Evolutionary conservation across 768 basidiomycete species (phyloP).

Genomic region (Podaxis pistillaris): DNA sequence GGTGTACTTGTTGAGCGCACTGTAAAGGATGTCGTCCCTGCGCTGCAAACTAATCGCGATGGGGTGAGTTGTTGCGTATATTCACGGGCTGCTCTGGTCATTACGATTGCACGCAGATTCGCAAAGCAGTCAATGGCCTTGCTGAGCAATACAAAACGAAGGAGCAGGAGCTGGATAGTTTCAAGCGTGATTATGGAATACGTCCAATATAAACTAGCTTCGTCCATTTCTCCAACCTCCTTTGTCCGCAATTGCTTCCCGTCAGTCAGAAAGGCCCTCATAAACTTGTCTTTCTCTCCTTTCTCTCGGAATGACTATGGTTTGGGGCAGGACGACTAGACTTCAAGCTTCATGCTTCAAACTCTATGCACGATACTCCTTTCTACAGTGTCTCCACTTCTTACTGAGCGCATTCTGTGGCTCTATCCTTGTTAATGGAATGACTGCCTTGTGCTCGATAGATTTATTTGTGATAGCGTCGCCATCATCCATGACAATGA

Average conservation of each 20-base stretch:
- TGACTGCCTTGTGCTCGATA: background rate
- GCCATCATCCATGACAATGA: background rate
- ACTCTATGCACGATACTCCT: too few species aligned
- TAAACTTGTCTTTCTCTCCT: background rate
- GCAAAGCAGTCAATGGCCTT: slow-evolving; percentile 73
- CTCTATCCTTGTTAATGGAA: too few species aligned
- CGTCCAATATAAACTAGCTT: slow-evolving; percentile 54
- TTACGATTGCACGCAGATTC: slow-evolving; percentile 55
- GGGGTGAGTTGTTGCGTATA: slow-evolving; percentile 47
- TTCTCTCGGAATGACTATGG: background rate
- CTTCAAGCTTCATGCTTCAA: too few species aligned
- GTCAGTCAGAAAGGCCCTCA: background rate
- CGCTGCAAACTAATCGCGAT: slow-evolving; percentile 84
- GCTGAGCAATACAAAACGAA: slow-evolving; percentile 87
- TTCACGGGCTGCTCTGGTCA: slow-evolving; percentile 10
- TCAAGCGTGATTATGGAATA: slow-evolving; percentile 77
- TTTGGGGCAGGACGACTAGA: background rate
- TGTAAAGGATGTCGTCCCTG: slow-evolving; percentile 91
- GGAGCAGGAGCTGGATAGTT: slow-evolving; percentile 78
- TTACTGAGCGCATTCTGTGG: too few species aligned
- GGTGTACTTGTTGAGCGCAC: slow-evolving; percentile 95
- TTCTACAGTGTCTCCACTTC: too few species aligned
- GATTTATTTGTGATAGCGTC: background rate
- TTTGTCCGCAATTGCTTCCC: background rate
- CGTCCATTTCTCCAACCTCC: background rate